Evolutionary conservation across 495 filamentous ascomycete genomes (phyloP), one percentile per base, ranked within the genome.

Genomic region (Ramalina peruviana): DNA sequence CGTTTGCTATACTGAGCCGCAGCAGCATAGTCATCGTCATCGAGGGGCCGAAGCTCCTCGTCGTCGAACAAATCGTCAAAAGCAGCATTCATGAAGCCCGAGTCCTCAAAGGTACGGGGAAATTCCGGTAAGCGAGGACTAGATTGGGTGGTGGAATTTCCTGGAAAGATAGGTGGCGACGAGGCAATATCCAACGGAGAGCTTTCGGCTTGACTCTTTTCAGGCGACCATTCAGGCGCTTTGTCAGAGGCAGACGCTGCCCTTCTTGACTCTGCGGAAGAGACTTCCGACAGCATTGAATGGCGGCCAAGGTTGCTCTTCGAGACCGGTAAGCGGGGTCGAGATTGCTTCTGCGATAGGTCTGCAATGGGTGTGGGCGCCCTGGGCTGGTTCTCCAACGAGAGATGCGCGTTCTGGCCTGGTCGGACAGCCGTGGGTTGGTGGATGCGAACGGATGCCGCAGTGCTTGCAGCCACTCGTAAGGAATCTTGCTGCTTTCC

Each of bases 381-480:
- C 19, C 88, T 78, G 48, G 86, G 79, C 21, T 81, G 72, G 53
- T 87, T 85, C 58, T 92, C 85, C n/a, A 80, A 59, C 38, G 82
- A 76, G 27, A 67, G 72, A 19, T 60, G 54, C 54, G 69, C 50
- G 37, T 71, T 61, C 0, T 57, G 59, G 6, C 72, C 70, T 37
- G 75, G 75, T 27, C 77, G 77, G 17, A 76, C 63, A 7, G 81
- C 74, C 27, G 85, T 76, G 7, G 88, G 88, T 48, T 85, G 76
- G 64, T 93, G 83, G 40, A 82, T 79, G n/a, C 88, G 85, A 50
- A 95, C 73, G 7, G 88, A 93, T 16, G 85, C 85, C 27, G 88
- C 79, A 15, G 86, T 90, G 62, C 86, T 92, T 17, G 88, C 88
- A 54, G 83, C 80, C 11, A 94, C 86, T 48, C 88, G 74, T n/a